phyloP scores from a whole-genome alignment of 2,329 filamentous ascomycete species.

The Nigrograna mackinnonii region DNA sequence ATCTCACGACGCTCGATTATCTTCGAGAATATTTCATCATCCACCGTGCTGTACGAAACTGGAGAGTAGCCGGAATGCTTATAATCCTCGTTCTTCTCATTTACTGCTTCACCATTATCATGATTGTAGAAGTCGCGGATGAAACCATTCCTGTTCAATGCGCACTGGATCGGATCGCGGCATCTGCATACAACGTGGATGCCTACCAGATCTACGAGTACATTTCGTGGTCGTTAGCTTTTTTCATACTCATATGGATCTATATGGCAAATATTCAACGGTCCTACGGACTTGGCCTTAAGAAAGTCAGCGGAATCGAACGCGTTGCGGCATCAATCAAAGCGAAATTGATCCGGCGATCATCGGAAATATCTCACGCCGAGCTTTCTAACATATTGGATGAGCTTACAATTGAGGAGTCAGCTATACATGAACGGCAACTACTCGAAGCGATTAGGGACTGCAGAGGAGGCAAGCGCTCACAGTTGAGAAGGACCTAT shows the following conservation, averaged over 20 bases:
- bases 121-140: not conserved
- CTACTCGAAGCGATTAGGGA: not conserved
- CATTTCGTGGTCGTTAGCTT: not conserved
- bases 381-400: not conserved
- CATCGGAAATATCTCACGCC: too few species aligned
- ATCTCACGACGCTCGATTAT: slow-evolving; percentile 20
- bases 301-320: not conserved
- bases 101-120: slow-evolving; percentile 4
- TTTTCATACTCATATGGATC: not conserved
- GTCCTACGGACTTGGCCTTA: not conserved
- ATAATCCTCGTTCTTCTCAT: slow-evolving; percentile 4
- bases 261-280: not conserved
- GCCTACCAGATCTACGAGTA: not conserved
- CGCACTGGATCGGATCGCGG: slow-evolving; percentile 1
- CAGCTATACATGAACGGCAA: not conserved
- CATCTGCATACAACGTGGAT: not conserved
- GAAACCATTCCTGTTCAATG: slow-evolving; percentile 10
- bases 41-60: slow-evolving; percentile 11
- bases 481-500: not conserved
- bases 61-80: slow-evolving; percentile 11
- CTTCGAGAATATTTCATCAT: slow-evolving; percentile 17
- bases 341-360: not conserved
- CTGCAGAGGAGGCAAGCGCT: too few species aligned
- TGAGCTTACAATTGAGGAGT: not conserved
- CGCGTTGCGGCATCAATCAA: not conserved